Evolutionary conservation across 2,329 filamentous ascomycete genomes (phyloP).

Genomic region (Stachybotrys chartarum): DNA sequence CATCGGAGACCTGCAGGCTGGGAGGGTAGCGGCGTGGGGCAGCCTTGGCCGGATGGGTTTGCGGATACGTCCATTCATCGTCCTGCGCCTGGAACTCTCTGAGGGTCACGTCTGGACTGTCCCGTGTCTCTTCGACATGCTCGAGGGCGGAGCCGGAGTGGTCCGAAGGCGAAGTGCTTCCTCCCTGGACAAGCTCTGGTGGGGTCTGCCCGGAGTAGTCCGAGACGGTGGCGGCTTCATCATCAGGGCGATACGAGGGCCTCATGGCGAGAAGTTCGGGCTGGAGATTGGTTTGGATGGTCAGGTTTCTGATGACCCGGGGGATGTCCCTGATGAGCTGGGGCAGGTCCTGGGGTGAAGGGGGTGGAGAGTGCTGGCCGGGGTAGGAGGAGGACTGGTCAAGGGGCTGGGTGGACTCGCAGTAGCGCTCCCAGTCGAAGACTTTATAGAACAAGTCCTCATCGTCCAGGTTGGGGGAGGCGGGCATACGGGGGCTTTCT

Average conservation of each 20-base stretch:
- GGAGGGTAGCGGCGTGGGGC: conserved; percentile 21
- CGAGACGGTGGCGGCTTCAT: conserved; percentile 22
- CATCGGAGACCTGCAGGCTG: conserved; percentile 22
- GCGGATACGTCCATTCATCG: conserved; percentile 33
- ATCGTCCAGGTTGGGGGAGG: conserved; percentile 23
- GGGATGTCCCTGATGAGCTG: conserved; percentile 28
- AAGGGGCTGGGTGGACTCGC: conserved; percentile 21
- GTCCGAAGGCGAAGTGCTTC: conserved; percentile 32
- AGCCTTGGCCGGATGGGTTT: conserved; percentile 23
- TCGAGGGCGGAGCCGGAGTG: conserved; percentile 28
- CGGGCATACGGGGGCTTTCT: conserved; percentile 28
- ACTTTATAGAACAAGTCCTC: conserved; percentile 26
- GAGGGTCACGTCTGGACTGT: conserved; percentile 22
- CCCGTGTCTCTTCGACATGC: conserved; percentile 19
- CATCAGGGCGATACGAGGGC: conserved; percentile 22
- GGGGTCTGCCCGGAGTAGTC: conserved; percentile 30
- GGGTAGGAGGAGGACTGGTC: conserved; percentile 18
- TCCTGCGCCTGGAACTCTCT: conserved; percentile 28
- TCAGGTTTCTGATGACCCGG: conserved; percentile 23
- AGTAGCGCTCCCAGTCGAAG: conserved; percentile 31
- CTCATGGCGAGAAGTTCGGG: conserved; percentile 25
- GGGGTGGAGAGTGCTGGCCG: conserved; percentile 10
- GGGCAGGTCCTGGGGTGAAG: conserved; percentile 18
- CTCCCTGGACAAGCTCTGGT: conserved; percentile 28
- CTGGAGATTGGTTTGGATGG: conserved; percentile 19